Base-by-base conservation (phyloP, 208 protist species). In the Wallacemonas sp. region DNA sequence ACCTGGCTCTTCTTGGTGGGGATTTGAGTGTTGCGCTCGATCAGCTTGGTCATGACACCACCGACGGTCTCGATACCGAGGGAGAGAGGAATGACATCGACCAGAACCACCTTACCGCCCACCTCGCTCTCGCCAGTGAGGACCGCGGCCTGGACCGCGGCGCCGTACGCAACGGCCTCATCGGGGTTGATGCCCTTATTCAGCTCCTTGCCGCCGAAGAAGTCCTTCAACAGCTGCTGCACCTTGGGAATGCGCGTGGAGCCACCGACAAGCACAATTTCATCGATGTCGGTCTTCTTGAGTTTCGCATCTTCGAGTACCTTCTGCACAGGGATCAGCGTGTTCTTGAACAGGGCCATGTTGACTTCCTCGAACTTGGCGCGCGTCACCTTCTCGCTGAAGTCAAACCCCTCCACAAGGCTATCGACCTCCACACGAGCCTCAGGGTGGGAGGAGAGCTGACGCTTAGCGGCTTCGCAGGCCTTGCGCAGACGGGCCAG, bases 101-200 rank as follows among this genome's bases (percentile, higher is more conserved):
- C 70, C 1, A 98, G 73, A 22, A 98, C 75, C 11, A 97, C 75
- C 53, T 98, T 92, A 39, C 89, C 88, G 58, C 78, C 70, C 0
- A 85, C 66, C 31, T 83, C 79, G 41, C 56, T 79, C 49, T 85
- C 31, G 90, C 82, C 76, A 26, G 77, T 81, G 9, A 99, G 88
- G 36, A 99, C 88, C 64, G 91, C 98, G 49, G 86, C 98, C 90
- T 99, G 97, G 15, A 99, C 95, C 11, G 98, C 97, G 2, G 98
- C 98, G 75, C 98, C 98, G 79, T 97, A 98, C 22, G 98, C 98
- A 26, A 99, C 98, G 30, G 98, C 98, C 85, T 99, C 98, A 80
- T 99, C 98, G 62, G 97, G 98, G 82, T 99, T 99, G 88, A 99
- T 98, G 12, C 74, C 86, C 76, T 94, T 95, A 82, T 90, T 95